phyloP scores from a whole-genome alignment of 805 yeast species.

The Blastobotrys muscicola region DNA sequence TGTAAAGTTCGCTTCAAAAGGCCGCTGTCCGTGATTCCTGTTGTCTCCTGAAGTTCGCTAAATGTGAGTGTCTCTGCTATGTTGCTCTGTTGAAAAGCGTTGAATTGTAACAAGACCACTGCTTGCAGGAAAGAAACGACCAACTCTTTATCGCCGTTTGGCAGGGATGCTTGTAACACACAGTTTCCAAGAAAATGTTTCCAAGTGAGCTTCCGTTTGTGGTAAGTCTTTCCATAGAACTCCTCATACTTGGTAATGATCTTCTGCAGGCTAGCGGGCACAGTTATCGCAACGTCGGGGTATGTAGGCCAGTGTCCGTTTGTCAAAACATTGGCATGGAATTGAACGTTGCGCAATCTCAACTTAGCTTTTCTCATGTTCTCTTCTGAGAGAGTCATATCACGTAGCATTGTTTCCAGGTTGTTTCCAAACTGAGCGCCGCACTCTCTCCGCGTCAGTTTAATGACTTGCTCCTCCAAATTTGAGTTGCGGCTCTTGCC shows the following conservation, averaged over 20 bases:
- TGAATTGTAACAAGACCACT: slow-evolving; percentile 21
- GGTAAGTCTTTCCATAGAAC: slow-evolving; percentile 13
- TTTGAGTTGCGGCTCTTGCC: slow-evolving; percentile 73
- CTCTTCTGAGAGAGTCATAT: slow-evolving; percentile 72
- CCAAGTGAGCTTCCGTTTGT: slow-evolving; percentile 20
- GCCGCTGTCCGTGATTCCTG: slow-evolving; percentile 12
- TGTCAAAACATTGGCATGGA: slow-evolving; percentile 21
- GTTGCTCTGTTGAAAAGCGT: slow-evolving; percentile 3
- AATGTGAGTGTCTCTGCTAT: slow-evolving; percentile 9
- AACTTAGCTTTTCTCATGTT: slow-evolving; percentile 46
- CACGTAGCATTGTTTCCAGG: slow-evolving; percentile 90
- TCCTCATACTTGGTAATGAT: slow-evolving; percentile 18
- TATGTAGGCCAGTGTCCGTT: slow-evolving; percentile 26
- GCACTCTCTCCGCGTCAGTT: slow-evolving; percentile 74
- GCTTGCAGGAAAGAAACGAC: slow-evolving; percentile 22
- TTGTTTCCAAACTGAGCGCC: slow-evolving; percentile 84
- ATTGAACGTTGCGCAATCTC: slow-evolving; percentile 1
- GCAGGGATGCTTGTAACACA: slow-evolving; percentile 21
- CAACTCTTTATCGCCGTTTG: slow-evolving; percentile 25
- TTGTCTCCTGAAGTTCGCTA: slow-evolving; percentile 12
- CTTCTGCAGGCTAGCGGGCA: slow-evolving; percentile 21
- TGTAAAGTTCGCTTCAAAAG: slow-evolving; percentile 17
- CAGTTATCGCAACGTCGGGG: slow-evolving; percentile 17
- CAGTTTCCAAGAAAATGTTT: slow-evolving; percentile 23
- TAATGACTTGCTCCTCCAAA: slow-evolving; percentile 70